phyloP scores from a whole-genome alignment of 2,329 filamentous ascomycete species.

The Rutstroemia sp. region DNA sequence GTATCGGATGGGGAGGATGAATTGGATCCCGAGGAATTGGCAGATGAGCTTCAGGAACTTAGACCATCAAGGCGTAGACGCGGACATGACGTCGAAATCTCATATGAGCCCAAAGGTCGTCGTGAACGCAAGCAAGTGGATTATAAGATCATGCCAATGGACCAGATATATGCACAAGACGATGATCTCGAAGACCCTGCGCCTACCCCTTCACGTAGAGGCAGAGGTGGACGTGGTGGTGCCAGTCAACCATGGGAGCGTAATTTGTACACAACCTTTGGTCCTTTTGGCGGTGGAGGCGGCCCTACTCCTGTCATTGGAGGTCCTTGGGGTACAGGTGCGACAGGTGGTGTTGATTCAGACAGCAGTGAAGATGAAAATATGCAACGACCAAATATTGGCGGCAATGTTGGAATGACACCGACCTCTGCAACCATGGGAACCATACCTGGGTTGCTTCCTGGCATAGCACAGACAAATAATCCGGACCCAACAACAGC shows the following conservation, averaged over 20 bases:
- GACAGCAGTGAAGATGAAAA: conserved; percentile 96
- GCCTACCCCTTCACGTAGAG: conserved; percentile 58
- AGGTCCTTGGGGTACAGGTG: conserved; percentile 67
- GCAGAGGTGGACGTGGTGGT: conserved; percentile 52
- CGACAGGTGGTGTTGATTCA: conserved; percentile 75
- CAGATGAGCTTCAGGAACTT: conserved; percentile 58
- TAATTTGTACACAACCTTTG: conserved; percentile 79
- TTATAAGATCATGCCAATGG: conserved; percentile 78
- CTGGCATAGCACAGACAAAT: conserved; percentile 43
- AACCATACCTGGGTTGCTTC: conserved; percentile 40
- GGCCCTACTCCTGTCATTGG: conserved; percentile 45
- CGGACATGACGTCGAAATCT: conserved; percentile 47
- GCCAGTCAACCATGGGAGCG: conserved; percentile 56
- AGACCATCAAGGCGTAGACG: conserved; percentile 38
- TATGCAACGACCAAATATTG: conserved; percentile 52
- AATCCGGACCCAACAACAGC: conserved; percentile 48
- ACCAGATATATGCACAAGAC: conserved; percentile 63
- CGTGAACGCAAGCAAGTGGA: conserved; percentile 63
- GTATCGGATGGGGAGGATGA: conserved; percentile 47
- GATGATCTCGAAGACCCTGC: conserved; percentile 62
- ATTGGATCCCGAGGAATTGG: conserved; percentile 56
- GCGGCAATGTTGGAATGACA: conserved; percentile 60
- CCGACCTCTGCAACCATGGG: conserved; percentile 43
- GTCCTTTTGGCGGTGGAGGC: conserved; percentile 83
- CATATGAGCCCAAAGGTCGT: conserved; percentile 50